These are phyloP conservation scores for Neobulgaria alba DNA, from an alignment of 2,329 filamentous ascomycete genomes.

Conservation along the genomic window DNA sequence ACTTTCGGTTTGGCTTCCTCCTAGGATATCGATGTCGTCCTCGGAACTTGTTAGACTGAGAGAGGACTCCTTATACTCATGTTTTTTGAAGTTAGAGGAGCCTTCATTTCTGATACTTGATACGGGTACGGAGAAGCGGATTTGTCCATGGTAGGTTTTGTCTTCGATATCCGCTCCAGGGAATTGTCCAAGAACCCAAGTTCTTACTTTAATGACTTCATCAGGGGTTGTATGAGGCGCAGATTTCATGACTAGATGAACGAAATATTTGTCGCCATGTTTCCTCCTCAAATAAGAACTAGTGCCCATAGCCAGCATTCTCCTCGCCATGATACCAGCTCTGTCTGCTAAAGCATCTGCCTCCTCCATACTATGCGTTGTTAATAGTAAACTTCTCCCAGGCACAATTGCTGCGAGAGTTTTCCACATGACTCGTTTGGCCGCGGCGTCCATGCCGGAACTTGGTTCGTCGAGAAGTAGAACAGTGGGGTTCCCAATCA, in stretches of 20 bases:
- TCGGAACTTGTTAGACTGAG: slow-evolving; percentile 16
- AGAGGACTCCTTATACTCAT: neutral
- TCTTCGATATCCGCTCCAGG: slow-evolving; percentile 59
- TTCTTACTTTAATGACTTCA: slow-evolving; percentile 58
- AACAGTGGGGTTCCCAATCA: slow-evolving; percentile 87
- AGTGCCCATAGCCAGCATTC: slow-evolving; percentile 79
- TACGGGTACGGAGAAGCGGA: slow-evolving; percentile 68
- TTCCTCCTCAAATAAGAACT: slow-evolving; percentile 62
- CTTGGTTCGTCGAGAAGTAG: slow-evolving; percentile 84
- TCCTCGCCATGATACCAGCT: slow-evolving; percentile 75
- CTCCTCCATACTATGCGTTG: slow-evolving; percentile 93
- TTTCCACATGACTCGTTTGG: slow-evolving; percentile 89
- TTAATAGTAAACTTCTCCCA: slow-evolving; percentile 76
- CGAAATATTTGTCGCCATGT: slow-evolving; percentile 71
- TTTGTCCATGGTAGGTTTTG: slow-evolving; percentile 74
- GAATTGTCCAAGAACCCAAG: slow-evolving; percentile 57
- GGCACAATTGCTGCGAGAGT: slow-evolving; percentile 66
- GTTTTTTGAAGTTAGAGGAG: slow-evolving; percentile 31
- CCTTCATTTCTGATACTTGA: neutral
- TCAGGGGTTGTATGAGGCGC: slow-evolving; percentile 64
- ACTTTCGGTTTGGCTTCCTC: slow-evolving; percentile 5
- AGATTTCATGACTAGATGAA: slow-evolving; percentile 68
- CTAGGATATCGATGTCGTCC: slow-evolving; percentile 9
- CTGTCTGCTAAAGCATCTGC: slow-evolving; percentile 78
- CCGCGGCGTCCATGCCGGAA: slow-evolving; percentile 81